These are phyloP conservation scores for Adansonia gregorii DNA, from an alignment of 441 rosid genomes.

Conservation along the genomic window DNA sequence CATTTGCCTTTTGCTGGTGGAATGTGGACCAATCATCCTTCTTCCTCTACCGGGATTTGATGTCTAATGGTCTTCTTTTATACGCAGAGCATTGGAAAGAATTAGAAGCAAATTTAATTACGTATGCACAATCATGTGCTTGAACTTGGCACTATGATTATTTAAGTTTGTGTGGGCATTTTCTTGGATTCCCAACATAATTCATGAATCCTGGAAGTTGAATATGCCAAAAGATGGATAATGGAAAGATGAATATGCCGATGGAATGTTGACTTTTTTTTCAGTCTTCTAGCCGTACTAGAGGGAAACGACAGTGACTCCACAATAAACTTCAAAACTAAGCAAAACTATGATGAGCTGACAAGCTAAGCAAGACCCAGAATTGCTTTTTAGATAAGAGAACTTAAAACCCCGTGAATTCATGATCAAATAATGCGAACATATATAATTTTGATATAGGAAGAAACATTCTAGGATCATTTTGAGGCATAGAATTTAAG, in stretches of 20 bases:
- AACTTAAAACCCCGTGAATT: not conserved
- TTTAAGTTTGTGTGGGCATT: not conserved
- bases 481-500: not conserved
- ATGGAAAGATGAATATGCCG: not conserved
- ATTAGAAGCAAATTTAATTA: not conserved
- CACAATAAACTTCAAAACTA: not conserved
- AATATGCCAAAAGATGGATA: not conserved
- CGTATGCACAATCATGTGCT: not conserved
- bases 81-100: not conserved
- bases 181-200: conserved; percentile 8
- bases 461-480: not conserved
- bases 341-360: not conserved
- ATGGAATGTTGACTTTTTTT: not conserved
- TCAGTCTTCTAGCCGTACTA: not conserved
- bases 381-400: not conserved
- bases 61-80: not conserved
- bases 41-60: not conserved
- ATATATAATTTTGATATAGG: not conserved
- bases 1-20: not conserved
- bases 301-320: not conserved
- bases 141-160: not conserved
- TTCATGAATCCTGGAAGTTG: conserved; percentile 10
- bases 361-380: not conserved
- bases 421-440: not conserved
- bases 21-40: not conserved